Percentiles rank a stretch among this genome's conserved stretches.
These are phyloP conservation scores for Leptomonas seymouri DNA, from an alignment of 208 protist genomes.

Conservation along the genomic window DNA sequence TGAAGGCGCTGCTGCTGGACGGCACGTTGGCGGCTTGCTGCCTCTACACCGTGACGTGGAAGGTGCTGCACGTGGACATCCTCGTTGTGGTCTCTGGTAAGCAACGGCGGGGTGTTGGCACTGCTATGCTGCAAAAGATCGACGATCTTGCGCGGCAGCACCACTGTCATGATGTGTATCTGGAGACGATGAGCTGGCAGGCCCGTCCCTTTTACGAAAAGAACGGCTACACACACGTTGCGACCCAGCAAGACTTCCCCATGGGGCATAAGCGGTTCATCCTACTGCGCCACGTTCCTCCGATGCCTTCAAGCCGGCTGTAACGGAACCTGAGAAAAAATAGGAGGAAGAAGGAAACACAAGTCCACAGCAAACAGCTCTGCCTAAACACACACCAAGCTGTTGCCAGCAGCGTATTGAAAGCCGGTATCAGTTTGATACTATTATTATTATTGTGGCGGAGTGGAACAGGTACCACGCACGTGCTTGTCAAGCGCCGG, in stretches of 20 bases:
- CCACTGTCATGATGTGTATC: conserved; percentile 15
- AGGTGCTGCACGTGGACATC: conserved; percentile 22
- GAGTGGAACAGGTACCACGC: too few species aligned
- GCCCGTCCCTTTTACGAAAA: conserved; percentile 36
- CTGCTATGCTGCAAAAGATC: conserved; percentile 8
- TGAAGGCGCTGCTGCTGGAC: conserved; percentile 14
- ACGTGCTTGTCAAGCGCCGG: too few species aligned
- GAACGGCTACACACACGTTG: conserved; percentile 21
- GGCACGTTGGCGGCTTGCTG: conserved; percentile 10
- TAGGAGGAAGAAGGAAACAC: too few species aligned
- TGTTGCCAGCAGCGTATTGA: too few species aligned
- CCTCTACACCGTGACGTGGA: conserved; percentile 25
- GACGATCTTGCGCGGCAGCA: conserved; percentile 21
- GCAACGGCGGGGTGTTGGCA: conserved; percentile 15
- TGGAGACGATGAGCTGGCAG: conserved; percentile 41
- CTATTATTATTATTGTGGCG: too few species aligned
- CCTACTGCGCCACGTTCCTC: not conserved
- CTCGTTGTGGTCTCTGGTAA: conserved; percentile 3
- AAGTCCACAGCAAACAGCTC: too few species aligned
- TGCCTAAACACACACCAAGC: too few species aligned
- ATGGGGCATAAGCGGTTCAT: not conserved
- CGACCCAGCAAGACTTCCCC: conserved; percentile 15
- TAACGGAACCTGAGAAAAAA: too few species aligned
- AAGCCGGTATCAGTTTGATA: too few species aligned
- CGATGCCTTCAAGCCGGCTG: not conserved